phyloP scores from a whole-genome alignment of 805 yeast species.

The Debaryomyces hansenii region DNA sequence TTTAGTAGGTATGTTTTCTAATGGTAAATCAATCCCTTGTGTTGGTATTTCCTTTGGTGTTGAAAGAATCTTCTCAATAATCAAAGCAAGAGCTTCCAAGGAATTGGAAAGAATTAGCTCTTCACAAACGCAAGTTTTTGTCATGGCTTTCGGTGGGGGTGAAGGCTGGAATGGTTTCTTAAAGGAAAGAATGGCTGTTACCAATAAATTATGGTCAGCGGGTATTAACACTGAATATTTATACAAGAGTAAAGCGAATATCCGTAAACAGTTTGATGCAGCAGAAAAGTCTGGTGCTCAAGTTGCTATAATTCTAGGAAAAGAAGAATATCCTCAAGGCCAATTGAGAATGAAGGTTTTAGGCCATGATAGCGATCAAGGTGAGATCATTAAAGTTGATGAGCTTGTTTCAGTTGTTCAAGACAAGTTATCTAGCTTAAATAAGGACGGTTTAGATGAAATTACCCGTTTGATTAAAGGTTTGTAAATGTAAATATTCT shows the following conservation, averaged over 20 bases:
- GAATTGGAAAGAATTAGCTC: constrained; percentile 69
- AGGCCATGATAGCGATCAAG: constrained; percentile 83
- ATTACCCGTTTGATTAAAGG: constrained; percentile 63
- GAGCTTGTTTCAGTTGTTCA: constrained; percentile 55
- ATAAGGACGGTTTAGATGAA: constrained; percentile 59
- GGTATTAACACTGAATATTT: constrained; percentile 90
- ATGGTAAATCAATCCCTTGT: constrained; percentile 92
- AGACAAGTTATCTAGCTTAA: constrained; percentile 32
- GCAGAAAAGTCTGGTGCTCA: constrained; percentile 95
- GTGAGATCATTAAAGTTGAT: constrained; percentile 67
- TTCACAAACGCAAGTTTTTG: constrained; percentile 86
- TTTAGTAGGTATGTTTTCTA: constrained; percentile 94
- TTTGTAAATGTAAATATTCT: constrained; percentile 31
- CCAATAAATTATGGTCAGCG: constrained; percentile 80
- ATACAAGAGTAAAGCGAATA: constrained; percentile 90
- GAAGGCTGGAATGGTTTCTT: constrained; percentile 92
- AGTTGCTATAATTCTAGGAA: constrained; percentile 89
- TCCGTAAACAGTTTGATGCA: constrained; percentile 95
- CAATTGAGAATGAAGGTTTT: constrained; percentile 81
- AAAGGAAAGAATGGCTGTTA: constrained; percentile 85
- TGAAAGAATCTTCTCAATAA: constrained; percentile 87
- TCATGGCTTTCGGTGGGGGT: constrained; percentile 99
- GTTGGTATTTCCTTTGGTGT: constrained; percentile 97
- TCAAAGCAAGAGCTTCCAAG: constrained; percentile 69
- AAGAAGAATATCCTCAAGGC: constrained; percentile 85